A percentile compares a stretch with the other conserved stretches of the same genome.
These are phyloP conservation scores for Cercophora newfieldiana DNA, from an alignment of 495 filamentous ascomycete species.

Conservation along the genomic window DNA sequence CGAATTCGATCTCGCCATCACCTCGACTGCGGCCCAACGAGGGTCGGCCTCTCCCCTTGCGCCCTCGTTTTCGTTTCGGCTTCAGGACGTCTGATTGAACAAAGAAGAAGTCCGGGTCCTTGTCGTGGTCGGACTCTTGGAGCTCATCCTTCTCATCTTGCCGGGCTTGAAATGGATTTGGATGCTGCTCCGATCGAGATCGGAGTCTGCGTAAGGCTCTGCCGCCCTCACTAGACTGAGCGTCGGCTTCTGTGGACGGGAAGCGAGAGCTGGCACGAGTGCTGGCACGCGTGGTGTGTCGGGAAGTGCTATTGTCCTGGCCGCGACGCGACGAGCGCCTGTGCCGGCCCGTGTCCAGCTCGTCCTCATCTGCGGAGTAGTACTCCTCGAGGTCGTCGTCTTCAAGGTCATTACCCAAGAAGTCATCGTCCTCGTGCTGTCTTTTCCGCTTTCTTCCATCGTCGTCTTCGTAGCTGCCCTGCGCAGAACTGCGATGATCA, in stretches of 20 bases:
- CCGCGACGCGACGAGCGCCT: constrained; percentile 8
- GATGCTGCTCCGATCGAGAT: not conserved
- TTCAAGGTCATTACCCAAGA: constrained; percentile 1
- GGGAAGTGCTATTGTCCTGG: not conserved
- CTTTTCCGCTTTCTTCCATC: constrained; percentile 28
- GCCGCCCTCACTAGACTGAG: not conserved
- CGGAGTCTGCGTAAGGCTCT: not conserved
- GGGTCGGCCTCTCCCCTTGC: not conserved
- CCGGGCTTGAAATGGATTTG: not conserved
- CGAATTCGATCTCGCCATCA: constrained; percentile 43
- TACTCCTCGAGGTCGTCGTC: constrained; percentile 36
- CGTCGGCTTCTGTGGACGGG: constrained; percentile 6
- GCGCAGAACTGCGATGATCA: not conserved
- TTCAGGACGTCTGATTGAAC: constrained; percentile 43
- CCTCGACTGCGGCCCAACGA: not conserved
- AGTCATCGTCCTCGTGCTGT: constrained; percentile 21
- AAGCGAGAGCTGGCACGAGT: not conserved
- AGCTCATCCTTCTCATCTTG: constrained; percentile 49
- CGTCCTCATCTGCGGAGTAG: constrained; percentile 29
- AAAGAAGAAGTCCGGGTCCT: constrained; percentile 34
- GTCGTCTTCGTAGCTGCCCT: constrained; percentile 11
- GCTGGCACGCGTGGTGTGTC: constrained; percentile 7
- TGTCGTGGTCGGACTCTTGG: constrained; percentile 34
- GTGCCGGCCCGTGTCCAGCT: not conserved
- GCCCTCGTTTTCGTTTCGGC: constrained; percentile 3